Evolutionary conservation across 305 asterid species (phyloP).

Genomic region (Coffea humblotiana): DNA sequence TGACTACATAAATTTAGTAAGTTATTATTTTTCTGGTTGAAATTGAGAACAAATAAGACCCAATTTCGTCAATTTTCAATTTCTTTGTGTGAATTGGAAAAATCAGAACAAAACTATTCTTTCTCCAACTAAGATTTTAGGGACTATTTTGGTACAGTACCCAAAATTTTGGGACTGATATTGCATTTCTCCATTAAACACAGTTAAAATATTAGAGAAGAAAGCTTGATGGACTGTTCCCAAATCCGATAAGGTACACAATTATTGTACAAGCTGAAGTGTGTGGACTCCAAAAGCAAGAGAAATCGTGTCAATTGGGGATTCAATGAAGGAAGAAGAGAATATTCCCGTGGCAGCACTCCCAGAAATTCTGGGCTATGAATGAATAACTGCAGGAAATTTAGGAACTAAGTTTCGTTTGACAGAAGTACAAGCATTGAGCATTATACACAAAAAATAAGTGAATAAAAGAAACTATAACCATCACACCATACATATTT

Average conservation of each 20-base stretch:
- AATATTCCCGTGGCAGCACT: not conserved
- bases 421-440: conserved; percentile 1
- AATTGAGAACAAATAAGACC: no score
- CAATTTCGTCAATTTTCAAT: no score
- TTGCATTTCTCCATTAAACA: not conserved
- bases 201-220: not conserved
- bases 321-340: conserved; percentile 11
- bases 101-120: no score
- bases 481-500: not conserved
- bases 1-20: no score
- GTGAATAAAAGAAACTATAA: not conserved
- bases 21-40: no score
- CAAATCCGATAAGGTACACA: not conserved
- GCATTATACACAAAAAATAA: not conserved
- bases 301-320: conserved; percentile 13
- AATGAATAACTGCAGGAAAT: not conserved
- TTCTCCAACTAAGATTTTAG: no score
- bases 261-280: not conserved
- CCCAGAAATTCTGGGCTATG: not conserved
- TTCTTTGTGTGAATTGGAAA: no score
- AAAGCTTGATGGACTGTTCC: not conserved
- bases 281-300: conserved; percentile 1
- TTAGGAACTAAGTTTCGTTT: conserved; percentile 9
- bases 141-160: no score
- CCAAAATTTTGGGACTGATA: no score